These are phyloP conservation scores for Cytospora piceae DNA, from an alignment of 2,329 filamentous ascomycete genomes.

Conservation along the genomic window DNA sequence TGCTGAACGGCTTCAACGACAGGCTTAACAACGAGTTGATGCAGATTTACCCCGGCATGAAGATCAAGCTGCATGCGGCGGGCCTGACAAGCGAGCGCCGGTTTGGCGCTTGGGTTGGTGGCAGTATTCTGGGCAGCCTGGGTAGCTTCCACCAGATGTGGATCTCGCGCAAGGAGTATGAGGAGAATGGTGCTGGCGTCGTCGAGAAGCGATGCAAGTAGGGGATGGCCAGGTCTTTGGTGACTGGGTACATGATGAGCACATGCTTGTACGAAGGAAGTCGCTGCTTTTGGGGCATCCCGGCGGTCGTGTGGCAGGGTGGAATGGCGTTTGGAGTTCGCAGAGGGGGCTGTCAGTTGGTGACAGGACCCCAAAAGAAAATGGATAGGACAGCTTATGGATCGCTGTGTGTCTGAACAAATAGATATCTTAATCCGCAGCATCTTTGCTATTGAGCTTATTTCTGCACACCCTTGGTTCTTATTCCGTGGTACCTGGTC, in stretches of 20 bases:
- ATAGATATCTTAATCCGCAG: constrained; percentile 13
- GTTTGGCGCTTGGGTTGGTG: constrained; percentile 94
- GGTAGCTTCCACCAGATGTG: constrained; percentile 99
- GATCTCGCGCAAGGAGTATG: constrained; percentile 97
- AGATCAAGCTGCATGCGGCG: constrained; percentile 86
- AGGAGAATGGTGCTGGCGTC: constrained; percentile 87
- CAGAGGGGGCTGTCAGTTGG: constrained; percentile 23
- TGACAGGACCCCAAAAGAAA: constrained; percentile 16
- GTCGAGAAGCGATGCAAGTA: constrained; percentile 97
- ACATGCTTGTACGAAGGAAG: neutral
- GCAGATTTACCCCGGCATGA: constrained; percentile 78
- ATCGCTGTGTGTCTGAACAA: constrained; percentile 21
- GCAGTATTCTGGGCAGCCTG: constrained; percentile 91
- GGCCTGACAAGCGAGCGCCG: constrained; percentile 85
- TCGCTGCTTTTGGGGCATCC: constrained; percentile 14
- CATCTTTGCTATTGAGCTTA: neutral
- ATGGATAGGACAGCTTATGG: constrained; percentile 13
- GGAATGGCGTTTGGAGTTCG: constrained; percentile 30
- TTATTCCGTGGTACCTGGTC: too few relatives aligned
- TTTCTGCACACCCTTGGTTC: neutral
- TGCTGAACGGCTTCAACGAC: constrained; percentile 92
- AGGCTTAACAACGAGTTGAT: constrained; percentile 84
- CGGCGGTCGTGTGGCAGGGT: constrained; percentile 8
- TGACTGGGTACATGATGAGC: neutral
- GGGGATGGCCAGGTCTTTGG: neutral